Conservation (phyloP, 164 flowering plant species). For the Stephania yunnanensis region DNA sequence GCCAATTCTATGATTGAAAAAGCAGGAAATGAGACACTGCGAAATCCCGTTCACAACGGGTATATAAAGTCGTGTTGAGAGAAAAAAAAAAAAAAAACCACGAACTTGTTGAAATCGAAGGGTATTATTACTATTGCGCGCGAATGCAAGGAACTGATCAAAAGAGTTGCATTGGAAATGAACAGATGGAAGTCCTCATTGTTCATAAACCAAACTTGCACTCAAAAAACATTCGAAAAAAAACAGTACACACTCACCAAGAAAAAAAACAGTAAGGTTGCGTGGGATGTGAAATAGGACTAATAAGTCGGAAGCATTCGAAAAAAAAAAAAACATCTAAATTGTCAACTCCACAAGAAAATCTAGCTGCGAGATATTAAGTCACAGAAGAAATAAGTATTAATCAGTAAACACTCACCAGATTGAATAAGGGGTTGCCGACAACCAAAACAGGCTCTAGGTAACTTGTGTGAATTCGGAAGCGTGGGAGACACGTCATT, state of each 20-base stretch:
- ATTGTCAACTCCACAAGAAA: background rate
- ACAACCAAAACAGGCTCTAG: constrained; percentile 78
- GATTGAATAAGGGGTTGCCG: constrained; percentile 52
- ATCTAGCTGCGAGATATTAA: background rate
- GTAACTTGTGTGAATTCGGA: constrained; percentile 24
- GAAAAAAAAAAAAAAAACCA: background rate
- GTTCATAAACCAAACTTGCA: background rate
- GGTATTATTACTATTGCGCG: background rate
- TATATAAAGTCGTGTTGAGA: background rate
- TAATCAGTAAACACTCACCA: constrained; percentile 34
- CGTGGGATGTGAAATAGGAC: no score
- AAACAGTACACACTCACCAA: no score
- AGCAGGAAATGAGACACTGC: background rate
- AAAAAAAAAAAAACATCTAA: no score
- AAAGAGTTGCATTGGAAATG: background rate
- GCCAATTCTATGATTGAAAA: background rate
- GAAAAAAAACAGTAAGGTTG: no score
- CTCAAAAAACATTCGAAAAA: no score
- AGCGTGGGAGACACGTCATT: constrained; percentile 52
- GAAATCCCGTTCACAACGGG: background rate
- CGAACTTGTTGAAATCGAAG: background rate
- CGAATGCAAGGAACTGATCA: background rate
- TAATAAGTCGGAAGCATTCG: no score
- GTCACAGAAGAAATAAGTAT: background rate
- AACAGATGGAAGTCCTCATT: background rate